phyloP scores from a whole-genome alignment of 169 alveolate species.

The Plasmodium gaboni region DNA sequence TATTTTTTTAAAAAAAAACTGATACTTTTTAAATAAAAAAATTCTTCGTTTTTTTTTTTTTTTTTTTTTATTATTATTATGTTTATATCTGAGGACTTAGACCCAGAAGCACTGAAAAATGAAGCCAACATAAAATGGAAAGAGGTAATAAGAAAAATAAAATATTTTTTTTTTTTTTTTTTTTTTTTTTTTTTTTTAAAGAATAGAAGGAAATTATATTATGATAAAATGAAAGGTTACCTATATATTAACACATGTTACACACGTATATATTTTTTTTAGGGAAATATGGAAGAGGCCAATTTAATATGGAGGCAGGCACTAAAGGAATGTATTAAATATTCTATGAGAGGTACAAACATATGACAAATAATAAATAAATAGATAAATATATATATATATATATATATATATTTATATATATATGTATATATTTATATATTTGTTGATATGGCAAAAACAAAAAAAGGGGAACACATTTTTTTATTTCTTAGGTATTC shows the following conservation, averaged over 20 bases:
- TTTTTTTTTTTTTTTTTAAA: too few relatives aligned
- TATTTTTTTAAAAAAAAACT: too few relatives aligned
- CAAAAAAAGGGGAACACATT: background rate
- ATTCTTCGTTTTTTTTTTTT: background rate
- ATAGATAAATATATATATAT: too few relatives aligned
- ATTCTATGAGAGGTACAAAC: conserved; percentile 62
- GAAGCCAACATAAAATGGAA: conserved; percentile 67
- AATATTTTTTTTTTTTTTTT: too few relatives aligned
- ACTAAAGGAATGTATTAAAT: conserved; percentile 61
- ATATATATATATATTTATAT: background rate
- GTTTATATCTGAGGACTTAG: conserved; percentile 40
- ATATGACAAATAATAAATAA: background rate
- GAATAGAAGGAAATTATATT: too few relatives aligned
- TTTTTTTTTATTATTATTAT: conserved; percentile 7
- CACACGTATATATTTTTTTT: background rate
- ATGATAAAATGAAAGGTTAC: too few relatives aligned
- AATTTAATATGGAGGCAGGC: conserved; percentile 58
- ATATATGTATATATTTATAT: background rate
- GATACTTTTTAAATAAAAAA: too few relatives aligned
- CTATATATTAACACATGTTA: too few relatives aligned
- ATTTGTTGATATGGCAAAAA: background rate
- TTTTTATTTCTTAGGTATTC: conserved; percentile 9
- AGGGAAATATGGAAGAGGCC: conserved; percentile 74
- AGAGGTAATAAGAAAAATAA: conserved; percentile 2
- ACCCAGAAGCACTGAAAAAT: conserved; percentile 60